Evolutionary conservation across 257 asterid genomes (phyloP), one percentile per base, ranked within the genome.

Genomic region (Gynochthodes officinalis): DNA sequence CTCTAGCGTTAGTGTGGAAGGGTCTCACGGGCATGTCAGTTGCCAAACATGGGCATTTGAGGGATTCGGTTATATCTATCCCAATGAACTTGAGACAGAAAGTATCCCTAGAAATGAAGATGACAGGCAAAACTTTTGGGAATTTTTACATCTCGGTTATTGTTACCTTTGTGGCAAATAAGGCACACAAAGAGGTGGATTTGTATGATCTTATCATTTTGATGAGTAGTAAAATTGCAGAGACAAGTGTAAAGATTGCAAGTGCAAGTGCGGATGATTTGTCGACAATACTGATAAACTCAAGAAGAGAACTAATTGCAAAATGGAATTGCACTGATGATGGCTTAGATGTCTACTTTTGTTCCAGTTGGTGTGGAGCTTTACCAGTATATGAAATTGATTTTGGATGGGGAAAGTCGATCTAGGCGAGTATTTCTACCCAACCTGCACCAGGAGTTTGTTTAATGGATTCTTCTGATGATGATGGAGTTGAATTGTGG

Each of bases 291-390:
- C 3, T 32, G 27, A 61, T 61, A 40, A 40, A 61, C 27, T 61
- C 46, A 1, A 61, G 44, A 18, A 61, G 18, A 33, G 44, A 61
- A 13, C 10, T 61, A 23, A 10, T 15, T 21, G 67, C n/a, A 9
- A 61, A 61, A 61, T 32, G 67, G 27, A 18, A 61, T 33, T 9
- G 40, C 9, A 7, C 8, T 7, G n/a, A n/a, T n/a, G 44, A 35
- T 5, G 44, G 44, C 3, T 7, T 13, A 61, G 28, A 61, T 33
- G 46, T 61, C 1, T 61, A 35, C 23, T 61, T 61, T 13, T 61
- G 67, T 61, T 61, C 67, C 44, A 61, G 67, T 16, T 61, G 67
- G 67, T 61, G 33, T 33, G 67, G 67, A 15, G 67, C 67, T 16
- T 61, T 61, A 40, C 67, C 46, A 1, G 67, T 61, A 30, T 61